These are phyloP conservation scores for Apophysomyces sp. DNA, from an alignment of 371 early-diverging fungal genomes.

Conservation along the genomic window DNA sequence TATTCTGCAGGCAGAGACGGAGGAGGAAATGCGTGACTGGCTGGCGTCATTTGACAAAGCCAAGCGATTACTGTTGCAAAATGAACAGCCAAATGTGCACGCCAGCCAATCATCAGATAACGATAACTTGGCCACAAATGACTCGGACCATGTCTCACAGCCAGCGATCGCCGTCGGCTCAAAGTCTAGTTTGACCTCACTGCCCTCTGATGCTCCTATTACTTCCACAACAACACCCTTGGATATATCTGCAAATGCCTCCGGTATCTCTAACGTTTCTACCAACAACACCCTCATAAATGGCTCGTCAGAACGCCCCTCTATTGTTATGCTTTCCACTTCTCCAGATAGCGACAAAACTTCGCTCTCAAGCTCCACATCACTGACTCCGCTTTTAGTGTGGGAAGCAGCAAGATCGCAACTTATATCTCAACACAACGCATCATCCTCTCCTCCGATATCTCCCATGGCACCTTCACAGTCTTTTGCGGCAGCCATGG, in stretches of 20 bases:
- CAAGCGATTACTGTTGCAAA: slow-evolving; percentile 40
- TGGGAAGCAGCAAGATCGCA: slow-evolving; percentile 35
- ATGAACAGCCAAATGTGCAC: slow-evolving; percentile 7
- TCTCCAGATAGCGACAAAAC: slow-evolving; percentile 25
- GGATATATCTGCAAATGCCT: not conserved
- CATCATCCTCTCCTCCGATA: not conserved
- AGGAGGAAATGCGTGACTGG: slow-evolving; percentile 71
- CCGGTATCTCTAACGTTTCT: not conserved
- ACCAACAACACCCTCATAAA: not conserved
- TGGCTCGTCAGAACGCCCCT: slow-evolving; percentile 1
- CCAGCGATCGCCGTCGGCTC: not conserved
- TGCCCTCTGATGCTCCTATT: not conserved
- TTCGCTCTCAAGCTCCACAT: slow-evolving; percentile 34
- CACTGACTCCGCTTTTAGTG: slow-evolving; percentile 39
- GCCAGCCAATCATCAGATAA: not conserved
- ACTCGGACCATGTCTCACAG: not conserved
- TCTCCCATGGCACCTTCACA: slow-evolving; percentile 18
- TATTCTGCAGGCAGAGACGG: slow-evolving; percentile 69
- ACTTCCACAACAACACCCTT: not conserved
- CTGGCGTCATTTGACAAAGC: slow-evolving; percentile 65
- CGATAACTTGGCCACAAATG: not conserved
- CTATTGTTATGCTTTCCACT: slow-evolving; percentile 38
- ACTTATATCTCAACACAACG: not conserved
- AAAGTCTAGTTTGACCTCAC: not conserved
- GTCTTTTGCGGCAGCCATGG: slow-evolving; percentile 19